A percentile compares a stretch with the other conserved stretches of the same genome.
Evolutionary conservation across 1,284 basidiomycete genomes (phyloP).

Genomic region (Cryptococcus jaspeensis): DNA sequence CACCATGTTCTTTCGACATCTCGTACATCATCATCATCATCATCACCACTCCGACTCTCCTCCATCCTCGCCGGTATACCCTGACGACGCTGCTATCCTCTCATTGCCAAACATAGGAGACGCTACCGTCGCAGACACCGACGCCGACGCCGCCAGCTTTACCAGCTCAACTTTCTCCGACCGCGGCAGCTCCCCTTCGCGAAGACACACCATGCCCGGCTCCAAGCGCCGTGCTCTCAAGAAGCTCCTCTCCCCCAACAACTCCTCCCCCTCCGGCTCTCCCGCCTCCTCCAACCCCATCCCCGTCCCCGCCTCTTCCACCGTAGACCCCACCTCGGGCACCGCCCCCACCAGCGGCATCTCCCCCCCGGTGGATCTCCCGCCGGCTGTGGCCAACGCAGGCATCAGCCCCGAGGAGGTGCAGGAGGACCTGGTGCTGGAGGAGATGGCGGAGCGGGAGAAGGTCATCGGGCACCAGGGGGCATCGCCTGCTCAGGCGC

Average conservation of each 20-base stretch:
- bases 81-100: too few species aligned
- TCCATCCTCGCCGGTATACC: too few species aligned
- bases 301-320: not conserved
- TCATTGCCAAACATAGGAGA: too few species aligned
- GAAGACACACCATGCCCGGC: conserved; percentile 38
- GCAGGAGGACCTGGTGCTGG: conserved; percentile 24
- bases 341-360: not conserved
- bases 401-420: conserved; percentile 13
- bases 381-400: not conserved
- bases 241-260: conserved; percentile 42
- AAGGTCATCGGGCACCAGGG: conserved; percentile 22
- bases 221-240: conserved; percentile 48
- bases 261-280: conserved; percentile 3
- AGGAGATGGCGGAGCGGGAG: conserved; percentile 29
- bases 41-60: too few species aligned
- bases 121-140: too few species aligned
- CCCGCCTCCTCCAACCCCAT: conserved; percentile 9
- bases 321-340: not conserved
- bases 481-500: conserved; percentile 2
- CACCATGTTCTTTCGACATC: too few species aligned
- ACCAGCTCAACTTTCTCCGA: not conserved
- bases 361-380: not conserved
- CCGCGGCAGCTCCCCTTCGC: too few species aligned
- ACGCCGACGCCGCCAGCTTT: too few species aligned
- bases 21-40: too few species aligned